Evolutionary conservation across 2,329 filamentous ascomycete genomes (phyloP).

Genomic region (Herpotrichia juniperi): DNA sequence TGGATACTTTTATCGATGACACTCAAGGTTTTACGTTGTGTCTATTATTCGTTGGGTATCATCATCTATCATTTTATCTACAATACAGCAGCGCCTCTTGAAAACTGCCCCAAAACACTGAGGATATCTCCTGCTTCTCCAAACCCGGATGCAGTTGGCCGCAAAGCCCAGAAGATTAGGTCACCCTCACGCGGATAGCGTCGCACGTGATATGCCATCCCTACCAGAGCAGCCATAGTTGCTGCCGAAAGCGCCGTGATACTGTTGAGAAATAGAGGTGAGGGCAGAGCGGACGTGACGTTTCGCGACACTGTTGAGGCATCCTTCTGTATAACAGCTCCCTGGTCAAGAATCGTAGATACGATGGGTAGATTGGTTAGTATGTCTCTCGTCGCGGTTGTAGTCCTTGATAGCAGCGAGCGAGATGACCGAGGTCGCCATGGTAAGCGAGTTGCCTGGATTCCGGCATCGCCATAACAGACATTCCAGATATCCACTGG

Average conservation of each 20-base stretch:
- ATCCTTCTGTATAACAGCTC: conserved; percentile 13
- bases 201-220: conserved; percentile 38
- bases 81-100: not conserved
- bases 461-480: conserved; percentile 8
- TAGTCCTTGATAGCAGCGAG: not conserved
- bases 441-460: conserved; percentile 20
- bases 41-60: not conserved
- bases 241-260: conserved; percentile 28
- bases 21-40: too few species aligned
- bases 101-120: conserved; percentile 32
- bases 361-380: conserved; percentile 30
- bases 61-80: not conserved
- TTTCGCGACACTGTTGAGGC: conserved; percentile 12
- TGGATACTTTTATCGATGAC: too few species aligned
- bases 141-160: conserved; percentile 27
- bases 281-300: conserved; percentile 32
- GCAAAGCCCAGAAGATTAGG: conserved; percentile 43
- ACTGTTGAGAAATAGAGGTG: conserved; percentile 30
- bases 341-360: conserved; percentile 21
- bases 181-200: conserved; percentile 38
- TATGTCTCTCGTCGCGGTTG: conserved; percentile 23
- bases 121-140: conserved; percentile 42
- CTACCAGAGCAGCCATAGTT: conserved; percentile 28
- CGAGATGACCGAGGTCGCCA: conserved; percentile 24
- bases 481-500: conserved; percentile 37